A percentile compares a stretch with the other conserved stretches of the same genome.
Evolutionary conservation across 2,329 filamentous ascomycete species (phyloP).

Genomic region (Dothistroma pini): DNA sequence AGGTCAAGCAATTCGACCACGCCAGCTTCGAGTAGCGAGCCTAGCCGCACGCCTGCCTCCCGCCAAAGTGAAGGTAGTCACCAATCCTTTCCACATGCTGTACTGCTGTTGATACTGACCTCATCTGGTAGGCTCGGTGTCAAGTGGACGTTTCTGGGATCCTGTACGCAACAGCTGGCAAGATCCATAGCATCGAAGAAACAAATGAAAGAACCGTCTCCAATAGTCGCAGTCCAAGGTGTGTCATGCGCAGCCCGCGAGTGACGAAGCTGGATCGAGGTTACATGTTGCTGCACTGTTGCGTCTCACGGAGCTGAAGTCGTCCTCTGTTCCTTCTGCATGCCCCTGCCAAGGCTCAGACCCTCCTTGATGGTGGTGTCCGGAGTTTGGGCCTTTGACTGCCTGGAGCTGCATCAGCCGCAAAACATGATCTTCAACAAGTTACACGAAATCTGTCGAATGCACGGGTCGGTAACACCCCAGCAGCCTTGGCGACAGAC

Average conservation of each 20-base stretch:
- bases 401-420: not conserved
- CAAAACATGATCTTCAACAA: not conserved
- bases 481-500: not conserved
- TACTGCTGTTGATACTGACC: not conserved
- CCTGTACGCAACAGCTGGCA: constrained; percentile 1
- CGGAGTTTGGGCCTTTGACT: too few relatives aligned
- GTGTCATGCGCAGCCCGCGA: too few relatives aligned
- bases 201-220: not conserved
- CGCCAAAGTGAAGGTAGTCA: not conserved
- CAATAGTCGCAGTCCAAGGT: not conserved
- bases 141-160: not conserved
- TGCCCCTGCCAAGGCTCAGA: too few relatives aligned
- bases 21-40: not conserved
- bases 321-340: not conserved
- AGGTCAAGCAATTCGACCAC: not conserved
- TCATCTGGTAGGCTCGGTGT: not conserved
- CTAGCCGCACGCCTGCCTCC: not conserved
- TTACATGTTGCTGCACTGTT: not conserved
- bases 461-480: not conserved
- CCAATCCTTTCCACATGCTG: not conserved
- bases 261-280: not conserved
- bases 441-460: not conserved
- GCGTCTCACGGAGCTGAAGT: too few relatives aligned
- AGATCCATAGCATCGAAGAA: not conserved
- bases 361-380: too few relatives aligned